These are phyloP conservation scores for Bipolaris victoriae DNA, from an alignment of 2,329 filamentous ascomycete species.

Conservation along the genomic window DNA sequence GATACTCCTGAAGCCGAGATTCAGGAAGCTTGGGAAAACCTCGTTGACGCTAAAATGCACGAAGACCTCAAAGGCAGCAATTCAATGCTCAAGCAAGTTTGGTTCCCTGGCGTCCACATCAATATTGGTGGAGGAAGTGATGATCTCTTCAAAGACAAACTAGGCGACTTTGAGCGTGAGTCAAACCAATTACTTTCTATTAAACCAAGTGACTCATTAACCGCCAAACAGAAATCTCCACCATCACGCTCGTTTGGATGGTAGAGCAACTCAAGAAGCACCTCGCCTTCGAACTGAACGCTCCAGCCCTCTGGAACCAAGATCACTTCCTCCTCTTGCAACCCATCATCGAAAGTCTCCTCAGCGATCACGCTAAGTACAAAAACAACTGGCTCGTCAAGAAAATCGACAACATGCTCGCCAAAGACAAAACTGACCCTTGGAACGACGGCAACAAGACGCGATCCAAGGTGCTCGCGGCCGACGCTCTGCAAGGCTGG, in stretches of 20 bases:
- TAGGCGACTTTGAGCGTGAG: constrained; percentile 3
- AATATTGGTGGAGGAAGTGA: constrained; percentile 58
- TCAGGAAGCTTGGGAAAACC: neutral
- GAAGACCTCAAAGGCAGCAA: constrained; percentile 2
- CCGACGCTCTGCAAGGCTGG: constrained; percentile 11
- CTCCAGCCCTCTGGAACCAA: neutral
- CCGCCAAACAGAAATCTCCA: constrained; percentile 47
- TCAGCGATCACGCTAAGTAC: neutral
- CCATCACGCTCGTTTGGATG: constrained; percentile 9
- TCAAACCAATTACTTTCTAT: constrained; percentile 2
- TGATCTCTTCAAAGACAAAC: constrained; percentile 33
- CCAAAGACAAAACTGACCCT: constrained; percentile 11
- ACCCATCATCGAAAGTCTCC: neutral
- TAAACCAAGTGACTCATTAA: neutral
- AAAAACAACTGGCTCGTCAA: neutral
- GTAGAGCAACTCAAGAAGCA: neutral
- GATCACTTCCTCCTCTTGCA: neutral
- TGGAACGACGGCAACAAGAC: neutral
- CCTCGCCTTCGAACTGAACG: neutral
- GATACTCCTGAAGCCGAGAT: neutral
- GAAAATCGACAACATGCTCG: constrained; percentile 3
- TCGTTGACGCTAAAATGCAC: neutral
- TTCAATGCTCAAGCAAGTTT: constrained; percentile 1
- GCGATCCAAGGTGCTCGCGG: neutral
- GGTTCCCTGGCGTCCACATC: constrained; percentile 41